A percentile compares a stretch with the other conserved stretches of the same genome.
Conservation (phyloP, 2,329 filamentous ascomycete species). For the Alternaria arborescens region DNA sequence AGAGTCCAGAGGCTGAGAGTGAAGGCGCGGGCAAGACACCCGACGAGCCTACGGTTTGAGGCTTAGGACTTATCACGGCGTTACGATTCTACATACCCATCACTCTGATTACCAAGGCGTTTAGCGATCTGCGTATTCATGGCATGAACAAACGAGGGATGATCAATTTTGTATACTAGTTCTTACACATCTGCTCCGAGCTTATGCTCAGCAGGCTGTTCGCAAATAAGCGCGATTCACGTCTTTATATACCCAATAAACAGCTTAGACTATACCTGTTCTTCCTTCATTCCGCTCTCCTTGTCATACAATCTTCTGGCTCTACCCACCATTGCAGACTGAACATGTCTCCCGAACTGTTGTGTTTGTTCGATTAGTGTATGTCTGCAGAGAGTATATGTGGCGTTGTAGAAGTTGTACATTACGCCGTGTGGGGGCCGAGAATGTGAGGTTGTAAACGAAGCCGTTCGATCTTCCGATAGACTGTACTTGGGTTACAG, state of each 20-base stretch:
- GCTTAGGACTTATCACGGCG: not conserved
- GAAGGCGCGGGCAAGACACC: slow-evolving; percentile 24
- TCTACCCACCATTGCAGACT: not conserved
- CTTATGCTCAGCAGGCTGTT: not conserved
- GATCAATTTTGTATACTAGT: slow-evolving; percentile 4
- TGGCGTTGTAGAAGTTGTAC: not conserved
- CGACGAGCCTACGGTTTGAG: slow-evolving; percentile 19
- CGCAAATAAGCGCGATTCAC: not conserved
- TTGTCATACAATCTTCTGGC: not conserved
- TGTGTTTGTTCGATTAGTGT: not conserved
- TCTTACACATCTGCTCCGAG: not conserved
- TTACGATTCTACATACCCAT: slow-evolving; percentile 4
- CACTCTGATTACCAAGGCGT: slow-evolving; percentile 1
- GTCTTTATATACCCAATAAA: slow-evolving; percentile 1
- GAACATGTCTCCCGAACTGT: not conserved
- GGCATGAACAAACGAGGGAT: slow-evolving; percentile 10
- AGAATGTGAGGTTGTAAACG: not conserved
- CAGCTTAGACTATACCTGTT: not conserved
- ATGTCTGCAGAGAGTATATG: not conserved
- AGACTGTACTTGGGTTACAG: not conserved
- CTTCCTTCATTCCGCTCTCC: not conserved
- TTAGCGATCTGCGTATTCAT: slow-evolving; percentile 10
- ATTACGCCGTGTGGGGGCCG: not conserved
- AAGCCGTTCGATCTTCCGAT: not conserved
- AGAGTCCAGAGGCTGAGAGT: slow-evolving; percentile 20